Conservation (phyloP, 2,329 filamentous ascomycete genomes). For the Diplodia mutila region DNA sequence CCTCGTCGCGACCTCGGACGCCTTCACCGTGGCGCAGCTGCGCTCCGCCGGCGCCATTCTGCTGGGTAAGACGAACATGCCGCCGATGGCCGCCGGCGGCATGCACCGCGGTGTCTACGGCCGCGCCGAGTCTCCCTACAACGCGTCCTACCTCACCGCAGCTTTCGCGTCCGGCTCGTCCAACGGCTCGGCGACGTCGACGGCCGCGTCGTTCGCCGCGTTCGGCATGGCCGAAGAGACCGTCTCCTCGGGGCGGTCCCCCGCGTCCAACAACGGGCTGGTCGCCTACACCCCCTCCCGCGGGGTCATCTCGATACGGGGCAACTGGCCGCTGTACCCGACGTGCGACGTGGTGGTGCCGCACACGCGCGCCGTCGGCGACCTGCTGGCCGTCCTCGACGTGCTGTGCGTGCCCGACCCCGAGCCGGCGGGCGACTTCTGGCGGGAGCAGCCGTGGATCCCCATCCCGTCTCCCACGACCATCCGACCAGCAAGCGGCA, state of each 20-base stretch:
- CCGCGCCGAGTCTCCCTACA: conserved; percentile 59
- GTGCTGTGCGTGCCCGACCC: conserved; percentile 49
- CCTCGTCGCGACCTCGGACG: conserved; percentile 55
- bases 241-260: conserved; percentile 57
- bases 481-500: conserved; percentile 35
- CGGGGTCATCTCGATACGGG: conserved; percentile 54
- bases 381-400: conserved; percentile 45
- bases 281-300: conserved; percentile 59
- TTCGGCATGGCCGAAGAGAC: conserved; percentile 60
- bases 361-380: neutral
- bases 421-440: conserved; percentile 53
- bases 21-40: conserved; percentile 53
- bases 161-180: conserved; percentile 60
- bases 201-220: conserved; percentile 53
- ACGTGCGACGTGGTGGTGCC: conserved; percentile 55
- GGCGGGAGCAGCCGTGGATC: conserved; percentile 54
- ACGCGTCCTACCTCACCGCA: conserved; percentile 53
- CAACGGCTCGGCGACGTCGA: conserved; percentile 56
- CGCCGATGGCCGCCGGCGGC: conserved; percentile 59
- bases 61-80: conserved; percentile 60
- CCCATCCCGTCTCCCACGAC: conserved; percentile 40
- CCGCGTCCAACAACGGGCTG: conserved; percentile 58
- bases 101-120: conserved; percentile 60
- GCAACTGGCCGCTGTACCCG: conserved; percentile 58
- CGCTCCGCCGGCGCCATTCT: conserved; percentile 53